Evolutionary conservation across 2,329 filamentous ascomycete species (phyloP).

Genomic region (Pseudogymnoascus sp.): DNA sequence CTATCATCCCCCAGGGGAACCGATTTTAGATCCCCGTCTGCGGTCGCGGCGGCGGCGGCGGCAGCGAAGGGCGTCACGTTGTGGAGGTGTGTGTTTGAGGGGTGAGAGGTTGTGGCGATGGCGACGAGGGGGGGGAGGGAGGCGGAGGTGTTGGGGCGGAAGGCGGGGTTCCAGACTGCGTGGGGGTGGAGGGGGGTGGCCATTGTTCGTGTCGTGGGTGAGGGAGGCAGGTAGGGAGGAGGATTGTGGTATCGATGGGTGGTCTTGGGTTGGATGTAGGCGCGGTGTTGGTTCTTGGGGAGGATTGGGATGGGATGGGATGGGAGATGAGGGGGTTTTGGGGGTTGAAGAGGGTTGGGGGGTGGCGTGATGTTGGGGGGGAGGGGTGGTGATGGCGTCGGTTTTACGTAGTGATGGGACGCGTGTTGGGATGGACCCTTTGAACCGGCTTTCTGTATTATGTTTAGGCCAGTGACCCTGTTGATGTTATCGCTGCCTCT

Average conservation of each 20-base stretch:
- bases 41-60: not conserved
- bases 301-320: not conserved
- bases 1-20: not conserved
- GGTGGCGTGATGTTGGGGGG: not conserved
- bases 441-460: not conserved
- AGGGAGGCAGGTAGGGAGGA: not conserved
- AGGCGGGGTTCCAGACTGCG: conserved; percentile 1
- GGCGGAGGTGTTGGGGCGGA: not conserved
- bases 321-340: not conserved
- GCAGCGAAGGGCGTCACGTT: not conserved
- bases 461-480: not conserved
- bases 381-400: conserved; percentile 3
- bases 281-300: not conserved
- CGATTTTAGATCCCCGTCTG: not conserved
- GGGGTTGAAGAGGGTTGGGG: not conserved
- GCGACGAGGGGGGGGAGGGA: not conserved
- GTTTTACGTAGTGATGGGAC: not conserved
- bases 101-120: not conserved
- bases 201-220: not conserved
- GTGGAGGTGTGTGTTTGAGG: not conserved
- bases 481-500: not conserved
- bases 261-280: not conserved
- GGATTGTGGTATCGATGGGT: not conserved
- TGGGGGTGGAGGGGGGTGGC: not conserved
- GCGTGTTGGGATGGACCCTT: not conserved